phyloP scores from a whole-genome alignment of 2,329 filamentous ascomycete species.

The Xylariales sp. region DNA sequence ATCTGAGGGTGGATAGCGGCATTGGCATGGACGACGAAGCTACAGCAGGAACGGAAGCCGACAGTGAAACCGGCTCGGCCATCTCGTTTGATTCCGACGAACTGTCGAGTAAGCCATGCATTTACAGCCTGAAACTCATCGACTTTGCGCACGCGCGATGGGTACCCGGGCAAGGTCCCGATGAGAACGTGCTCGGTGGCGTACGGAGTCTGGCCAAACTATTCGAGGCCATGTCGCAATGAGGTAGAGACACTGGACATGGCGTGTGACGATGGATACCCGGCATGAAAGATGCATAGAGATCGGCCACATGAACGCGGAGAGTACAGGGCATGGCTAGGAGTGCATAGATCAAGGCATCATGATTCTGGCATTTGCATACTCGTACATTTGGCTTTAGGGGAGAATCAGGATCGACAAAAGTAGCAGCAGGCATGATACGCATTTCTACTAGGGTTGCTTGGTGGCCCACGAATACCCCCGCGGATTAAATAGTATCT shows the following conservation, averaged over 20 bases:
- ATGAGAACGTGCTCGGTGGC: constrained; percentile 76
- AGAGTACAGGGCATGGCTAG: neutral
- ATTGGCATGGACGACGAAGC: constrained; percentile 46
- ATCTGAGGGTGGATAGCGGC: constrained; percentile 50
- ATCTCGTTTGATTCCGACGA: constrained; percentile 51
- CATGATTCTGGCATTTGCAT: neutral
- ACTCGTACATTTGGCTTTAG: too few species aligned
- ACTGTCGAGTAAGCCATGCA: constrained; percentile 41
- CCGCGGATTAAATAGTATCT: neutral
- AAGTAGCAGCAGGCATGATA: neutral
- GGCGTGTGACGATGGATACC: neutral
- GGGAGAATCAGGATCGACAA: too few species aligned
- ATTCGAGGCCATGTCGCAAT: constrained; percentile 58
- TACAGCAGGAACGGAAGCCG: constrained; percentile 14
- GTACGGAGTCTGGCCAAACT: constrained; percentile 68
- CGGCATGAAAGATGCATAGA: neutral
- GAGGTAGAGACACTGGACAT: constrained; percentile 2
- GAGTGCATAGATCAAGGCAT: neutral
- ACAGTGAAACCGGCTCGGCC: constrained; percentile 36
- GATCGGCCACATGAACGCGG: neutral
- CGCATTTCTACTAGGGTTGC: neutral
- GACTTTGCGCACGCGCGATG: constrained; percentile 93
- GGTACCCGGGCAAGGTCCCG: constrained; percentile 75
- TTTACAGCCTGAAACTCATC: constrained; percentile 81
- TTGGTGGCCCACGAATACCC: too few species aligned